These are phyloP conservation scores for Scenedesmus sp. DNA, from an alignment of 163 green algal genomes.

Conservation along the genomic window DNA sequence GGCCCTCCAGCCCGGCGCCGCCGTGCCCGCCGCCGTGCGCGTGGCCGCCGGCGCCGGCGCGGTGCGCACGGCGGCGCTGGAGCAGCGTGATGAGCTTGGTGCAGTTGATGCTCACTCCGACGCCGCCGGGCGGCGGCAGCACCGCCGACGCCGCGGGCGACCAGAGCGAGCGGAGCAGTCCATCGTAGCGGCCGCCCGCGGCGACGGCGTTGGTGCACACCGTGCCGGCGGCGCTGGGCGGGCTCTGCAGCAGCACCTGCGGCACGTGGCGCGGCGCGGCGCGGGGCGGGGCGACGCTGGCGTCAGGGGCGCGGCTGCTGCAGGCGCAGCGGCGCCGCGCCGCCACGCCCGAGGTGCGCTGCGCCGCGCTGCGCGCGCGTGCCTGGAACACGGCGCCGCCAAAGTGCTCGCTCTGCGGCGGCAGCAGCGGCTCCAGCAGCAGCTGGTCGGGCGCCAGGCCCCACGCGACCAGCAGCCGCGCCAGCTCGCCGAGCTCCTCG, in stretches of 20 bases:
- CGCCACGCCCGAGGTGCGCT: too few species aligned
- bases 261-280: too few species aligned
- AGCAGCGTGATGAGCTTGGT: slow-evolving; percentile 68
- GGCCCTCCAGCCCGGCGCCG: too few species aligned
- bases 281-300: too few species aligned
- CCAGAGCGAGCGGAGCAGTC: slow-evolving; percentile 68
- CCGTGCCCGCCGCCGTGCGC: too few species aligned
- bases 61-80: too few species aligned
- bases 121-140: slow-evolving; percentile 55
- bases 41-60: too few species aligned
- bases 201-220: slow-evolving; percentile 43
- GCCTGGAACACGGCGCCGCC: slow-evolving; percentile 66
- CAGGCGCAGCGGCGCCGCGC: too few species aligned
- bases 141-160: slow-evolving; percentile 43
- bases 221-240: background rate
- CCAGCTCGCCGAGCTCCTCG: slow-evolving; percentile 48
- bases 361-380: too few species aligned
- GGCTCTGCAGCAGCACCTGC: slow-evolving; percentile 29
- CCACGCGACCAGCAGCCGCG: slow-evolving; percentile 57
- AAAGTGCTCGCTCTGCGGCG: slow-evolving; percentile 44
- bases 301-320: too few species aligned
- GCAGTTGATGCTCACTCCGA: slow-evolving; percentile 82
- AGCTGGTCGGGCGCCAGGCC: slow-evolving; percentile 32
- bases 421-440: slow-evolving; percentile 54
- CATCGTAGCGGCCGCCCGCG: slow-evolving; percentile 80